phyloP scores from a whole-genome alignment of 1,284 basidiomycete genomes.

The Bondarzewia mesenterica region DNA sequence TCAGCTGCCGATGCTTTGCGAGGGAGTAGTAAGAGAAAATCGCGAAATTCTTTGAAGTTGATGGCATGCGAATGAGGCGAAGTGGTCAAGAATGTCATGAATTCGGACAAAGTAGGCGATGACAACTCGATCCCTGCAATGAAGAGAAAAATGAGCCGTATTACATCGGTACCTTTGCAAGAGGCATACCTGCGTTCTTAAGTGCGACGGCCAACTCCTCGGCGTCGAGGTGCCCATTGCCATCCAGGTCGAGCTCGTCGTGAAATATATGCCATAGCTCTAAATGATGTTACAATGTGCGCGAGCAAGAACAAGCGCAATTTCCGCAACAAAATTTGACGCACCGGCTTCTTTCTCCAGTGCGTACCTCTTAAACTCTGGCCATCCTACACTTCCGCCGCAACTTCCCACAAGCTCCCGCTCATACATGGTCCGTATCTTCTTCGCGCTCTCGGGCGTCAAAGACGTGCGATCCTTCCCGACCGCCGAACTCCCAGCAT shows the following conservation, averaged over 20 bases:
- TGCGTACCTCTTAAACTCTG: conserved; percentile 72
- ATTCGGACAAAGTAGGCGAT: conserved; percentile 62
- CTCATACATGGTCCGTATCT: conserved; percentile 67
- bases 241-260: conserved; percentile 79
- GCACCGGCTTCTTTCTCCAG: conserved; percentile 70
- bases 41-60: conserved; percentile 81
- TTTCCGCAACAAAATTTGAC: conserved; percentile 19
- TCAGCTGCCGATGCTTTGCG: conserved; percentile 75
- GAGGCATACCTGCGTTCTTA: conserved; percentile 57
- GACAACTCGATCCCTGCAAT: conserved; percentile 61
- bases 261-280: conserved; percentile 90
- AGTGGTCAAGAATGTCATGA: conserved; percentile 73
- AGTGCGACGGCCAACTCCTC: conserved; percentile 67
- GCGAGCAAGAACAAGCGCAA: background rate
- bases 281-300: conserved; percentile 23
- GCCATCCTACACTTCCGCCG: conserved; percentile 57
- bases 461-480: conserved; percentile 29
- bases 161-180: background rate
- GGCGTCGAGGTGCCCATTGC: conserved; percentile 74
- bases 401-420: conserved; percentile 67
- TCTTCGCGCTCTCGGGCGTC: conserved; percentile 61
- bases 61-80: conserved; percentile 62
- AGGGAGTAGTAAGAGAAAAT: conserved; percentile 84
- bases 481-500: conserved; percentile 18
- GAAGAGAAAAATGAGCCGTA: conserved; percentile 10